Evolutionary conservation across 345 rosid species (phyloP).

Genomic region (Garcia nutans): DNA sequence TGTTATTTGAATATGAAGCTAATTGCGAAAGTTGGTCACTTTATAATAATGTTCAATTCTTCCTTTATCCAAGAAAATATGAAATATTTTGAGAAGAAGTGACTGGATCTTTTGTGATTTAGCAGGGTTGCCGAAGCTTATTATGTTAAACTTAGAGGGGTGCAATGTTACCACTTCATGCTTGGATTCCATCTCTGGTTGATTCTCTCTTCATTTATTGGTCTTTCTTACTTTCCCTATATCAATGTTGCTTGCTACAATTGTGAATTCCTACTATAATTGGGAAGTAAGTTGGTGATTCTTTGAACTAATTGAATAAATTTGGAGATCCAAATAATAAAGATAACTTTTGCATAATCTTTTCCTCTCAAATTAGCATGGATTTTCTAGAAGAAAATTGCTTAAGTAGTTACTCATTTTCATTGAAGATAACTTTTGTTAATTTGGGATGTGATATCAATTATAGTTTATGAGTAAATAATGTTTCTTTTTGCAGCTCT

Average conservation of each 20-base stretch:
- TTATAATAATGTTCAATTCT: too few relatives aligned
- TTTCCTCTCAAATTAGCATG: not conserved
- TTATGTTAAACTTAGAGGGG: conserved; percentile 74
- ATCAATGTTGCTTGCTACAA: not conserved
- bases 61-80: too few relatives aligned
- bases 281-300: not conserved
- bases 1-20: not conserved
- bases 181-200: conserved; percentile 11
- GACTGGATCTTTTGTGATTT: conserved; percentile 9
- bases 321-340: not conserved
- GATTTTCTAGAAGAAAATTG: not conserved
- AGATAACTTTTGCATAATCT: too few relatives aligned
- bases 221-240: not conserved
- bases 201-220: not conserved
- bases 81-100: not conserved
- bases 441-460: not conserved
- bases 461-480: not conserved
- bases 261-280: not conserved
- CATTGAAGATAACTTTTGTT: not conserved
- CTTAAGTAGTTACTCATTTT: not conserved
- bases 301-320: not conserved
- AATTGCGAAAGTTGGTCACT: not conserved
- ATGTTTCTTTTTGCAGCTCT: conserved; percentile 45
- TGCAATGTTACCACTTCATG: not conserved
- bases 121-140: conserved; percentile 66